Percentiles rank a stretch among this genome's conserved stretches.
Conservation (phyloP, 805 yeast genomes). For the Wickerhamomyces sydowiorum region DNA sequence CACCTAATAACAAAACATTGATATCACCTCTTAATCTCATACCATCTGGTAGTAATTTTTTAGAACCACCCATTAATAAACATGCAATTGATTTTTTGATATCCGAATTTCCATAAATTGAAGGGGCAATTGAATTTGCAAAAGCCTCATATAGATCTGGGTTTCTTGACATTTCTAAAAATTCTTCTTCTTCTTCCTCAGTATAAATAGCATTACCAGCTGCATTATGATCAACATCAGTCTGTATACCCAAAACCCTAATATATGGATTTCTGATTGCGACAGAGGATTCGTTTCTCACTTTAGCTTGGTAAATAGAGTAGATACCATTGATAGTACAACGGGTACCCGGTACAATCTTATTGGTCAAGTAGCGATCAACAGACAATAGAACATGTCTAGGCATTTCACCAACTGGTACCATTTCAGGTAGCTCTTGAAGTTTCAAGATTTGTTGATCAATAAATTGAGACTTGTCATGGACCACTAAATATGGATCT, state of each 20-base stretch:
- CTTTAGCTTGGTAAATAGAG: slow-evolving; percentile 79
- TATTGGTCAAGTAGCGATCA: slow-evolving; percentile 85
- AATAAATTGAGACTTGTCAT: slow-evolving; percentile 87
- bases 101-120: slow-evolving; percentile 90
- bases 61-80: slow-evolving; percentile 89
- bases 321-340: slow-evolving; percentile 91
- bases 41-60: slow-evolving; percentile 89
- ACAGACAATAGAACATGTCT: slow-evolving; percentile 83
- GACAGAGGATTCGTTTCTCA: slow-evolving; percentile 52
- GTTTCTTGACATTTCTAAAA: slow-evolving; percentile 69
- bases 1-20: slow-evolving; percentile 89
- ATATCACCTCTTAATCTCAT: slow-evolving; percentile 97
- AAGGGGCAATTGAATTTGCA: slow-evolving; percentile 88
- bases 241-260: slow-evolving; percentile 78
- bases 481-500: slow-evolving; percentile 90
- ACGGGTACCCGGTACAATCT: slow-evolving; percentile 91
- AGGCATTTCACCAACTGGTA: slow-evolving; percentile 99
- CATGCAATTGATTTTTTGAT: slow-evolving; percentile 93
- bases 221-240: slow-evolving; percentile 71
- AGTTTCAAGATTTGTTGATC: slow-evolving; percentile 92
- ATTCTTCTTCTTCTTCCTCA: slow-evolving; percentile 93
- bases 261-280: slow-evolving; percentile 93
- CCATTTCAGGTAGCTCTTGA: slow-evolving; percentile 98
- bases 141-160: slow-evolving; percentile 86
- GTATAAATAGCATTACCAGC: slow-evolving; percentile 59